A percentile compares a stretch with the other conserved stretches of the same genome.
phyloP scores from a whole-genome alignment of 2,329 filamentous ascomycete species.

The Aspergillus ochraceus region DNA sequence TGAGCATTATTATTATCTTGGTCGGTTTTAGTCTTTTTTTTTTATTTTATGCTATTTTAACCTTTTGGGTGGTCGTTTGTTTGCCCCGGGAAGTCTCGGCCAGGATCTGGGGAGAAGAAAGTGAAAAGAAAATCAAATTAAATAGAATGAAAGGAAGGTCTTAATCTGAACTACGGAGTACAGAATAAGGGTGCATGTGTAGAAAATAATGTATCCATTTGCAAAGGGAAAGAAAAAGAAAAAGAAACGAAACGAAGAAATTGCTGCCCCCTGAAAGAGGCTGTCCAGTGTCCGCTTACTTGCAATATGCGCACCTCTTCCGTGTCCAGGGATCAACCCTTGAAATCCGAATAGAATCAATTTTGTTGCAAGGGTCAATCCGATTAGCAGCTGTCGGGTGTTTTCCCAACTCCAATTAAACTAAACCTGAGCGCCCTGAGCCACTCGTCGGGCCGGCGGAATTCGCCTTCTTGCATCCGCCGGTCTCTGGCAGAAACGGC shows the following conservation, averaged over 20 bases:
- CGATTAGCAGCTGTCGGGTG: not conserved
- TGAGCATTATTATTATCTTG: not conserved
- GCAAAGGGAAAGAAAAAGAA: no score
- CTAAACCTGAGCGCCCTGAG: slow-evolving; percentile 1
- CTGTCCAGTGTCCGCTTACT: no score
- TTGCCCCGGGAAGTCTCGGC: not conserved
- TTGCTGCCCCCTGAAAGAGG: no score
- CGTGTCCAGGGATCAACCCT: not conserved
- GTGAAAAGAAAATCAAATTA: no score
- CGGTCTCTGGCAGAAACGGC: slow-evolving; percentile 14
- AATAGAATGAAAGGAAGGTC: no score
- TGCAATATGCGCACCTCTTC: not conserved
- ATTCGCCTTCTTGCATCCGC: slow-evolving; percentile 18
- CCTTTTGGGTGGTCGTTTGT: not conserved
- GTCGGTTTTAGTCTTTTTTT: not conserved
- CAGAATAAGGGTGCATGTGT: no score
- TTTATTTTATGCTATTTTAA: not conserved
- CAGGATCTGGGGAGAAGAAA: no score
- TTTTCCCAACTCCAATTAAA: slow-evolving; percentile 3
- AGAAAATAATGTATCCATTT: no score
- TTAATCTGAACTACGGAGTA: no score
- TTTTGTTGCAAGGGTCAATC: not conserved
- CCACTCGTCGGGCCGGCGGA: slow-evolving; percentile 18
- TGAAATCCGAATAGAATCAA: not conserved
- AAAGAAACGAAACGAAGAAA: no score